These are phyloP conservation scores for Globisporangium perplexum DNA, from an alignment of 352 stramenopile genomes.

Conservation along the genomic window DNA sequence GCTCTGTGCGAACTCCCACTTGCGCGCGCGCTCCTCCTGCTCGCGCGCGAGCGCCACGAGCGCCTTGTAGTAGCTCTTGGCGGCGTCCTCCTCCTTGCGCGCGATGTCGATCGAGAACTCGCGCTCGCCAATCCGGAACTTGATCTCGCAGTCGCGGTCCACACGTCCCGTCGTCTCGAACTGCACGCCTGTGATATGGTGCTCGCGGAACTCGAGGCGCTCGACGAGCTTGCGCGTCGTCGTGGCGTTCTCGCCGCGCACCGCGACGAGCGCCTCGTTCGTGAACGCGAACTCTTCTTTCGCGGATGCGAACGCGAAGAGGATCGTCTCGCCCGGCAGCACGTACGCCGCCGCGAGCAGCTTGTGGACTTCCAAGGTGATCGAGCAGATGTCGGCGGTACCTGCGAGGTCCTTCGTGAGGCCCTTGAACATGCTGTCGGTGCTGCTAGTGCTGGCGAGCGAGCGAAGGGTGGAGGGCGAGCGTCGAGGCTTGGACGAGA, in stretches of 20 bases:
- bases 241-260: conserved; percentile 29
- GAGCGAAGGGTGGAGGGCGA: too few species aligned
- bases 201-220: conserved; percentile 35
- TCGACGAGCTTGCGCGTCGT: conserved; percentile 47
- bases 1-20: conserved; percentile 28
- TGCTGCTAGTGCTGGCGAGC: too few species aligned
- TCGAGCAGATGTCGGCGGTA: conserved; percentile 41
- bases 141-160: conserved; percentile 63
- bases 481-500: too few species aligned
- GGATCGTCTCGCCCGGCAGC: conserved; percentile 43
- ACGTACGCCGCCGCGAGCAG: conserved; percentile 33
- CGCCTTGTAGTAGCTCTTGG: conserved; percentile 47
- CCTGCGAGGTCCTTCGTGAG: conserved; percentile 45
- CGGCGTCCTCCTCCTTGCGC: conserved; percentile 34
- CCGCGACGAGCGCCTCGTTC: conserved; percentile 45
- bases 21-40: conserved; percentile 26
- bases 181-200: conserved; percentile 19
- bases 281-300: conserved; percentile 67
- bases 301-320: conserved; percentile 44
- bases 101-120: conserved; percentile 55
- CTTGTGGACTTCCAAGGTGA: conserved; percentile 40
- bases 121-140: conserved; percentile 41
- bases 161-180: conserved; percentile 53
- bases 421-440: conserved; percentile 28
- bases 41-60: conserved; percentile 34